These are phyloP conservation scores for Leccinum rimulosum DNA, from an alignment of 768 basidiomycete genomes.

Conservation along the genomic window DNA sequence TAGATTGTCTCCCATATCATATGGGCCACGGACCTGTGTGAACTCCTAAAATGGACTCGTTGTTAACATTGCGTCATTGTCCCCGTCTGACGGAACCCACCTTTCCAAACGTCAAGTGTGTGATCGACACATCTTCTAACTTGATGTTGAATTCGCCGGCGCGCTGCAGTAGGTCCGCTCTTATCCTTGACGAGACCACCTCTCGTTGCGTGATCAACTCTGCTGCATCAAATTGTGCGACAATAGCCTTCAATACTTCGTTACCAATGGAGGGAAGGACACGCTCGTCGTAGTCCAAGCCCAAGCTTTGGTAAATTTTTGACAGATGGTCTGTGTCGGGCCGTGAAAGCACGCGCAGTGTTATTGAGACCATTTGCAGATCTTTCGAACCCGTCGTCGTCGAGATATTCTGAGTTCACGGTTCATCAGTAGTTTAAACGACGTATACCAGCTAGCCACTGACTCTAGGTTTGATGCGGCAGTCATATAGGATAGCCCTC, in stretches of 20 bases:
- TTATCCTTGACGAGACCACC: conserved; percentile 91
- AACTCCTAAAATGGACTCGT: conserved; percentile 62
- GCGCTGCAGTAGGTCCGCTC: conserved; percentile 87
- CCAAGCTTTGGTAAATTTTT: conserved; percentile 93
- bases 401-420: conserved; percentile 76
- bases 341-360: conserved; percentile 90
- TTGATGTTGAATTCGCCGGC: conserved; percentile 96
- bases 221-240: conserved; percentile 97
- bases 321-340: conserved; percentile 87
- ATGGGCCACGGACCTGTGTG: conserved; percentile 50
- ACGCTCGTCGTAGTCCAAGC: conserved; percentile 96
- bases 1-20: background rate
- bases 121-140: conserved; percentile 97
- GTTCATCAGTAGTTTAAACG: conserved; percentile 4
- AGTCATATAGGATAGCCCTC: conserved; percentile 95
- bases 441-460: conserved; percentile 24
- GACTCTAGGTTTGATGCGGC: conserved; percentile 93
- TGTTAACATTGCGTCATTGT: background rate
- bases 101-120: conserved; percentile 86
- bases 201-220: conserved; percentile 97
- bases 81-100: conserved; percentile 35
- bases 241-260: conserved; percentile 96
- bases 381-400: conserved; percentile 99
- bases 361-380: conserved; percentile 97
- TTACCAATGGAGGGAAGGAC: conserved; percentile 97